These are phyloP conservation scores for Neofusicoccum ribis DNA, from an alignment of 2,329 filamentous ascomycete genomes.

Conservation along the genomic window DNA sequence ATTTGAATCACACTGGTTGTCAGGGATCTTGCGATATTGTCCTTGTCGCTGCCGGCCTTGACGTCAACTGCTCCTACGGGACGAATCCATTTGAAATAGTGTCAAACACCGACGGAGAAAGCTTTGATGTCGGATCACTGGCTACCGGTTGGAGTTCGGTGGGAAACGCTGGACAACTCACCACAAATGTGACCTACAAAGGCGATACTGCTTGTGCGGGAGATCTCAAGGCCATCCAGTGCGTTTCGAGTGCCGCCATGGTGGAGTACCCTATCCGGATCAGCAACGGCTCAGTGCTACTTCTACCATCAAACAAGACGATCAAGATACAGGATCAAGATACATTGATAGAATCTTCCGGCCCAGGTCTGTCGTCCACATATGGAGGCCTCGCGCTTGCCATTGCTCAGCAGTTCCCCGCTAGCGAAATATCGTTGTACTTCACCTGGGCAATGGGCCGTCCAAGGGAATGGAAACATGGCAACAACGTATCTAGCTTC, in stretches of 20 bases:
- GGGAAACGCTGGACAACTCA: not conserved
- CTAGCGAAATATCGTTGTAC: too few relatives aligned
- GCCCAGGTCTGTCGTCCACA: too few relatives aligned
- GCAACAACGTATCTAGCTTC: not conserved
- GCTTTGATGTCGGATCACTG: too few relatives aligned
- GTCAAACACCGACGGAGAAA: too few relatives aligned
- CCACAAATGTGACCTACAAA: slow-evolving; percentile 17
- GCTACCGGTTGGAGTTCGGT: too few relatives aligned
- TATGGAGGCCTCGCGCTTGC: too few relatives aligned
- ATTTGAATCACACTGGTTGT: not conserved
- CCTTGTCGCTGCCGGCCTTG: not conserved
- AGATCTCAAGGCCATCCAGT: slow-evolving; percentile 21
- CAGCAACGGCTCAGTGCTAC: slow-evolving; percentile 13
- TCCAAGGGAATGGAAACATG: not conserved
- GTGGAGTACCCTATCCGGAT: slow-evolving; percentile 21
- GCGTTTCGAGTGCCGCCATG: slow-evolving; percentile 20
- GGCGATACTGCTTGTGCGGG: slow-evolving; percentile 22
- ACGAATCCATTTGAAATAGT: not conserved
- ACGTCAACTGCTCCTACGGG: not conserved
- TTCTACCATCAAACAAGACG: too few relatives aligned
- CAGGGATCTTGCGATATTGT: not conserved
- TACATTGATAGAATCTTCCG: too few relatives aligned
- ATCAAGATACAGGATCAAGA: too few relatives aligned
- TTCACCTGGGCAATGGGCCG: too few relatives aligned
- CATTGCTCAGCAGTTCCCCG: too few relatives aligned